Evolutionary conservation across 1,284 basidiomycete species (phyloP).

Genomic region (Clitocybe nebularis): DNA sequence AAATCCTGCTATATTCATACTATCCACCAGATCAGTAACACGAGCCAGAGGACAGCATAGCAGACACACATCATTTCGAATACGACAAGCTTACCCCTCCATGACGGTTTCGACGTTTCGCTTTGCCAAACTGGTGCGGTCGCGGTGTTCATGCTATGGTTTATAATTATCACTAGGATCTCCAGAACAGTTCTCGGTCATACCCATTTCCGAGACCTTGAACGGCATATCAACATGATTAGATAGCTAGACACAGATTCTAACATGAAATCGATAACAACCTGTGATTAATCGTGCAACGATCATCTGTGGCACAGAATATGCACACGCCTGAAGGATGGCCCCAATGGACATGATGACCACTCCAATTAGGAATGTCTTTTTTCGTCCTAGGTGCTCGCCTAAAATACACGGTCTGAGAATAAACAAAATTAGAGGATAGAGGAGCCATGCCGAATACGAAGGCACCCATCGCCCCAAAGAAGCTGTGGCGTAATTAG

Average conservation of each 20-base stretch:
- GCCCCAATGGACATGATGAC: conserved; percentile 52
- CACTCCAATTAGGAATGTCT: conserved; percentile 45
- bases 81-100: conserved; percentile 63
- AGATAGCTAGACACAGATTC: not conserved
- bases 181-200: conserved; percentile 41
- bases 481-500: conserved; percentile 27
- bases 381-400: conserved; percentile 45
- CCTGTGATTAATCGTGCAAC: conserved; percentile 48
- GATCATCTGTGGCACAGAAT: conserved; percentile 46
- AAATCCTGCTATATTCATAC: conserved; percentile 45
- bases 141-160: conserved; percentile 43
- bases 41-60: not conserved
- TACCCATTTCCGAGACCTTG: conserved; percentile 44
- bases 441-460: conserved; percentile 28
- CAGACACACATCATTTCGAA: conserved; percentile 63
- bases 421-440: not conserved
- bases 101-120: conserved; percentile 61
- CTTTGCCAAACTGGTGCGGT: conserved; percentile 65
- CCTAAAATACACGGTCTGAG: conserved; percentile 22
- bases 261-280: conserved; percentile 11
- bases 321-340: conserved; percentile 44
- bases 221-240: not conserved
- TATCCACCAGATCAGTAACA: conserved; percentile 15
- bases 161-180: conserved; percentile 11
- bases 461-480: conserved; percentile 47